Evolutionary conservation across 495 filamentous ascomycete genomes (phyloP), one percentile per base, ranked within the genome.

Genomic region (Aspergillus mulundensis): DNA sequence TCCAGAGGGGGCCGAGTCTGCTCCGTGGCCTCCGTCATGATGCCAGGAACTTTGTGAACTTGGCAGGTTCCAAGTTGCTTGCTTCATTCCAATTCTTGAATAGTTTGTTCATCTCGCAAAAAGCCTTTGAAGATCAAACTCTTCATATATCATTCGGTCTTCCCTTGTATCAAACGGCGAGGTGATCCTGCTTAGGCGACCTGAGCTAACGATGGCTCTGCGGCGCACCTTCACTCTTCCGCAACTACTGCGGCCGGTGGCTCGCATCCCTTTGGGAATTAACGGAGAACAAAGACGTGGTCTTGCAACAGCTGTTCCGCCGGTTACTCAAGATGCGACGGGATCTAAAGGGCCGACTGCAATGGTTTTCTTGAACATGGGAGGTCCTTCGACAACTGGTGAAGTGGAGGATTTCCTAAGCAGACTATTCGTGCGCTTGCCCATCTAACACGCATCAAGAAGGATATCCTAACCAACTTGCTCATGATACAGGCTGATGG

Each of bases 351-450:
- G 85, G 1, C 85, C 85, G 5, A 99, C 95, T 0, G 95, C 95
- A 38, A 96, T 99, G 82, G 93, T 99, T 6, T 96, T 99, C 59
- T 81, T 99, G 70, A 99, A 99, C 74, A 99, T 99, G 95, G 95
- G 95, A 52, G 95, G 95, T 10, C 95, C 95, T 7, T 90, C 90
- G 14, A 96, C 88, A 6, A 84, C 85, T 11, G 78, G 86, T 53
- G 91, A 97, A 76, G 95, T 99, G 18, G 85, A 85, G 56, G 84
- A 87, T 67, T 99, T 97, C 61, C 79, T 99, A n/a, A 94, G 87
- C 72, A 82, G 91, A 62, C 72, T 99, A 64, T 99, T 99, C 73
- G 95, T 92, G 81, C 55, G 81, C 12, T 71, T 40, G 52, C 45
- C n/a, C 23, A 23, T 19, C 7, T 14, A 14, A n/a, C 16, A 49